Percentiles rank a stretch among this genome's conserved stretches.
These are phyloP conservation scores for Wickerhamomyces alni DNA, from an alignment of 805 yeast species.

Conservation along the genomic window DNA sequence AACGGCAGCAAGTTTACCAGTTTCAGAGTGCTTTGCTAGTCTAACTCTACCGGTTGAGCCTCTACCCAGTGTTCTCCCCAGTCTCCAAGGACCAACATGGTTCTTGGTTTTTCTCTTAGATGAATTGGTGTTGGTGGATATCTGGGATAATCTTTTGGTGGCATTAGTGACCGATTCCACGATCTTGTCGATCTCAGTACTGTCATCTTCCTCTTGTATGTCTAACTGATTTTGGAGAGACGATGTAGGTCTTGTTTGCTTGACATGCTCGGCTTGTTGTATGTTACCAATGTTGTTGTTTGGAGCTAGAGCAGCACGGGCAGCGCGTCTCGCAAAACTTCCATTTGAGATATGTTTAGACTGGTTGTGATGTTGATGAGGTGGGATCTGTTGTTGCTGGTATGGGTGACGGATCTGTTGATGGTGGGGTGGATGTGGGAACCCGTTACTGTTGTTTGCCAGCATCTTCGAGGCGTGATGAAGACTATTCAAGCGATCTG, in stretches of 20 bases:
- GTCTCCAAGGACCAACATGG: slow-evolving; percentile 88
- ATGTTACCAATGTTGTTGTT: slow-evolving; percentile 15
- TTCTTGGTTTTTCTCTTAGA: slow-evolving; percentile 25
- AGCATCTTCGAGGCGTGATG: background rate
- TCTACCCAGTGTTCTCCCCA: slow-evolving; percentile 89
- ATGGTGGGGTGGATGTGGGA: background rate
- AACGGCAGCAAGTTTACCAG: slow-evolving; percentile 91
- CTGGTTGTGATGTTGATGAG: background rate
- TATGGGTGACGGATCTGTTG: background rate
- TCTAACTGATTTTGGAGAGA: background rate
- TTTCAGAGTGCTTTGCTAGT: slow-evolving; percentile 77
- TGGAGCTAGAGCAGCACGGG: slow-evolving; percentile 17
- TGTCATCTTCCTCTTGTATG: slow-evolving; percentile 1
- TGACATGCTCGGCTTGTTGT: slow-evolving; percentile 31
- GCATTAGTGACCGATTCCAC: slow-evolving; percentile 26
- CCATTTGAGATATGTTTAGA: slow-evolving; percentile 1
- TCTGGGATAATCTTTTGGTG: slow-evolving; percentile 23
- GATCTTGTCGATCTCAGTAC: slow-evolving; percentile 22
- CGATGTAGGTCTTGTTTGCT: background rate
- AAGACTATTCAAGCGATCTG: background rate
- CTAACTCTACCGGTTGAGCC: slow-evolving; percentile 97
- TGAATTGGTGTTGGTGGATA: slow-evolving; percentile 24
- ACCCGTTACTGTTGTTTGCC: background rate
- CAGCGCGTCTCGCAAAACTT: slow-evolving; percentile 22
- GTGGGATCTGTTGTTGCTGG: background rate